A percentile compares a stretch with the other conserved stretches of the same genome.
Evolutionary conservation across 495 filamentous ascomycete genomes (phyloP).

Genomic region (Evernia prunastri): DNA sequence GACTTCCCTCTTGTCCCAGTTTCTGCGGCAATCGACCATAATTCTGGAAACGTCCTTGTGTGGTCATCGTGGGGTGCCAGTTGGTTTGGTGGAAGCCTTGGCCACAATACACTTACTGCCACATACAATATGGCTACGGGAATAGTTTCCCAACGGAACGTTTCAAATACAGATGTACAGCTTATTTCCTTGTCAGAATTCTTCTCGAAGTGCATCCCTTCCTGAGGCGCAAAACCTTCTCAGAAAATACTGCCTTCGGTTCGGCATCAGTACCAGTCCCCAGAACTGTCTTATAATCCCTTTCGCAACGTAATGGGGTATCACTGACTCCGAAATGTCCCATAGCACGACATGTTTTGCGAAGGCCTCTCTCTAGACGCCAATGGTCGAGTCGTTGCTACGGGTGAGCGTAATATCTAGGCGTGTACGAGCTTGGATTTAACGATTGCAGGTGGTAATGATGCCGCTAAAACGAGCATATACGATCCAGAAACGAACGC

Average conservation of each 20-base stretch:
- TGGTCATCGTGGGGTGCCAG: conserved; percentile 41
- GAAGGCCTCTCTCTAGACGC: conserved; percentile 49
- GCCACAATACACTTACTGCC: conserved; percentile 42
- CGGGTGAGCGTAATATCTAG: conserved; percentile 42
- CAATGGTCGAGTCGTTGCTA: conserved; percentile 47
- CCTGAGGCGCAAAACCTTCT: neutral
- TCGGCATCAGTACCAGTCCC: neutral
- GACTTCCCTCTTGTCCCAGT: conserved; percentile 50
- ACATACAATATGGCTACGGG: conserved; percentile 35
- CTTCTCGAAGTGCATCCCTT: neutral
- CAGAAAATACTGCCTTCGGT: neutral
- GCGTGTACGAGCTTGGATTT: neutral
- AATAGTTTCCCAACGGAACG: conserved; percentile 33
- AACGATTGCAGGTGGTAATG: neutral
- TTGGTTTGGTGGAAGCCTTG: conserved; percentile 33
- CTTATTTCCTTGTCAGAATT: neutral
- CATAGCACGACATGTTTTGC: conserved; percentile 55
- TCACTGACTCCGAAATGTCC: neutral
- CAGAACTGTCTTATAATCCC: neutral
- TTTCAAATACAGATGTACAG: conserved; percentile 37
- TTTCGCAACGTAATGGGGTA: neutral
- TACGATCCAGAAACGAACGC: conserved; percentile 32
- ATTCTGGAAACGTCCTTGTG: conserved; percentile 37
- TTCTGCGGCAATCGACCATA: conserved; percentile 34
- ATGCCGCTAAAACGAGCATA: conserved; percentile 37